These are phyloP conservation scores for Aspergillus floridensis DNA, from an alignment of 2,329 filamentous ascomycete genomes.

Conservation along the genomic window DNA sequence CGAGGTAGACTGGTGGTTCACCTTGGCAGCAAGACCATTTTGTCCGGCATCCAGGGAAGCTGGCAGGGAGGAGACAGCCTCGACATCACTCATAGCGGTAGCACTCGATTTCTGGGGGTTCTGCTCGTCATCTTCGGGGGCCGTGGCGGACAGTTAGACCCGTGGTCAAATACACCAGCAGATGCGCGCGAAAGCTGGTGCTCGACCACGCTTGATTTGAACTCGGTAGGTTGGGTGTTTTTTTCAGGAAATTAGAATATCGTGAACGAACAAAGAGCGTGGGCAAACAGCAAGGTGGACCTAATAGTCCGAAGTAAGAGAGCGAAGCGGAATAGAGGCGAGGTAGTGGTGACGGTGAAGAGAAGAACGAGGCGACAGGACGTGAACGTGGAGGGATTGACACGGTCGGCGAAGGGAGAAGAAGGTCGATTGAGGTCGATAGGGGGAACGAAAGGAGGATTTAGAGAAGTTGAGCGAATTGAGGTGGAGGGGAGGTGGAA, in stretches of 20 bases:
- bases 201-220: slow-evolving; percentile 24
- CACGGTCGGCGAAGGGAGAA: slow-evolving; percentile 8
- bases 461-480: slow-evolving; percentile 2
- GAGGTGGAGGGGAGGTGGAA: neutral
- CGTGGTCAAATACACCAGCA: slow-evolving; percentile 35
- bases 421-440: neutral
- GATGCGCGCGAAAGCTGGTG: slow-evolving; percentile 34
- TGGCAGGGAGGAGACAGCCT: slow-evolving; percentile 39
- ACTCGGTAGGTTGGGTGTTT: neutral
- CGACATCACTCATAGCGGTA: slow-evolving; percentile 50
- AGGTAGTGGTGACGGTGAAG: slow-evolving; percentile 8
- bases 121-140: slow-evolving; percentile 46
- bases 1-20: slow-evolving; percentile 26
- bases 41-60: slow-evolving; percentile 37
- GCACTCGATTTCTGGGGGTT: slow-evolving; percentile 38
- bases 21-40: slow-evolving; percentile 33
- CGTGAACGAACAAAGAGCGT: neutral
- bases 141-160: slow-evolving; percentile 34
- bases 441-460: slow-evolving; percentile 10
- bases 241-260: neutral
- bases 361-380: slow-evolving; percentile 1
- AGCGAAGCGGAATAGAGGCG: neutral
- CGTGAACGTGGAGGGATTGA: slow-evolving; percentile 8
- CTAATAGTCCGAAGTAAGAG: neutral
- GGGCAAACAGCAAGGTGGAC: neutral